Conservation (phyloP, 257 asterid genomes). For the Solanum acaule region DNA sequence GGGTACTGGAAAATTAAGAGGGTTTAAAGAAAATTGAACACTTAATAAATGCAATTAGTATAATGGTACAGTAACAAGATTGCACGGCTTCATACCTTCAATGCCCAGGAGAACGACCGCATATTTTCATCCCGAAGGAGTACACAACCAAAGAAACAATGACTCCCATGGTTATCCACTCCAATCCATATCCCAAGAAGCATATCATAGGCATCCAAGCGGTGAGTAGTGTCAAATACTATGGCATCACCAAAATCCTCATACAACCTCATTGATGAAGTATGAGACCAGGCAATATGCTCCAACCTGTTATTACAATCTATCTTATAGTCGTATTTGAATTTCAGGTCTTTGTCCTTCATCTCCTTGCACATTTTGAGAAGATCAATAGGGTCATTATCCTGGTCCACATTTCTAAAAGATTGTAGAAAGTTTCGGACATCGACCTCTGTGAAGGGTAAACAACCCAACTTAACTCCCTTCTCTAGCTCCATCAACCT, state of each 20-base stretch:
- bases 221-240: constrained; percentile 92
- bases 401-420: constrained; percentile 71
- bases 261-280: constrained; percentile 74
- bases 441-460: constrained; percentile 95
- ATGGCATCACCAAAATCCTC: constrained; percentile 88
- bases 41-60: neutral
- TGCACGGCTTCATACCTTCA: constrained; percentile 53
- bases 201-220: constrained; percentile 89
- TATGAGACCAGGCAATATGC: constrained; percentile 94
- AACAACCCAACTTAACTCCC: constrained; percentile 79
- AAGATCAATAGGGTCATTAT: constrained; percentile 79
- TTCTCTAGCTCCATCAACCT: constrained; percentile 91
- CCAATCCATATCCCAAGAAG: constrained; percentile 89
- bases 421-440: constrained; percentile 88
- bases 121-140: constrained; percentile 57
- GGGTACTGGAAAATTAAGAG: neutral
- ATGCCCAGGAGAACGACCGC: constrained; percentile 69
- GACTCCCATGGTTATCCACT: constrained; percentile 49
- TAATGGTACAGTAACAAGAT: neutral
- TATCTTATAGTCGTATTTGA: constrained; percentile 67
- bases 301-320: constrained; percentile 75
- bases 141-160: constrained; percentile 52
- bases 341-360: constrained; percentile 80
- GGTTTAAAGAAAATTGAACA: neutral
- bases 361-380: constrained; percentile 87